phyloP scores from a whole-genome alignment of 2,329 filamentous ascomycete genomes.

The Phyllosticta paracitricarpa region DNA sequence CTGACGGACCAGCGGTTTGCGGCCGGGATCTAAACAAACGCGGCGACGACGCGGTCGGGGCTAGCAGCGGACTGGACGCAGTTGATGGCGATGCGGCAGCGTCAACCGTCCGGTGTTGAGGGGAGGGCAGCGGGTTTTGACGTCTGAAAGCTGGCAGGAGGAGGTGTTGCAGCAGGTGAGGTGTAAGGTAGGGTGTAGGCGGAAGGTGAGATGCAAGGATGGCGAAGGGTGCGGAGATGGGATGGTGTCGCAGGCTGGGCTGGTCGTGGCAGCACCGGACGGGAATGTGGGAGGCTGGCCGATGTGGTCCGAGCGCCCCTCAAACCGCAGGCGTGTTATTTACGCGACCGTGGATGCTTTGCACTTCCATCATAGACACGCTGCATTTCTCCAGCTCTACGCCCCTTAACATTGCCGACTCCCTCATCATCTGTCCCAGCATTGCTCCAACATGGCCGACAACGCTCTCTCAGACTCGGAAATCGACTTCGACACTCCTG shows the following conservation, averaged over 20 bases:
- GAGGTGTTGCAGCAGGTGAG: neutral
- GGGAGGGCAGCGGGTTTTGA: neutral
- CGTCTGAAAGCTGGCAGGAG: neutral
- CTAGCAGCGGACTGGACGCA: neutral
- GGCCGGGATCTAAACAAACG: slow-evolving; percentile 4
- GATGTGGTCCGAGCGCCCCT: neutral
- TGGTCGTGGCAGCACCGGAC: neutral
- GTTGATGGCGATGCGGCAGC: neutral
- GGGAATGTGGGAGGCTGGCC: neutral
- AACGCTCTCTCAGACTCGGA: slow-evolving; percentile 46
- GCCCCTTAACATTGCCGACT: neutral
- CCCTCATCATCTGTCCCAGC: neutral
- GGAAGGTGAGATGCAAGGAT: neutral
- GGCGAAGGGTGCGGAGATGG: neutral
- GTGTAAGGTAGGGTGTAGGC: neutral
- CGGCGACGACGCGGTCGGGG: neutral
- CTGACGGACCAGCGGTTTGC: neutral
- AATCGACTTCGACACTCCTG: slow-evolving; percentile 46
- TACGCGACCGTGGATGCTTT: neutral
- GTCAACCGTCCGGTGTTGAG: neutral
- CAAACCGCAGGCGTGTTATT: neutral
- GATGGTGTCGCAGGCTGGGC: neutral
- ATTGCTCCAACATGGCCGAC: slow-evolving; percentile 38
- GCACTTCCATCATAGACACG: too few species aligned
- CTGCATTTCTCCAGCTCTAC: neutral